Percentiles rank a stretch among this genome's conserved stretches.
These are phyloP conservation scores for Fraxinus anomala DNA, from an alignment of 257 asterid genomes.

Conservation along the genomic window DNA sequence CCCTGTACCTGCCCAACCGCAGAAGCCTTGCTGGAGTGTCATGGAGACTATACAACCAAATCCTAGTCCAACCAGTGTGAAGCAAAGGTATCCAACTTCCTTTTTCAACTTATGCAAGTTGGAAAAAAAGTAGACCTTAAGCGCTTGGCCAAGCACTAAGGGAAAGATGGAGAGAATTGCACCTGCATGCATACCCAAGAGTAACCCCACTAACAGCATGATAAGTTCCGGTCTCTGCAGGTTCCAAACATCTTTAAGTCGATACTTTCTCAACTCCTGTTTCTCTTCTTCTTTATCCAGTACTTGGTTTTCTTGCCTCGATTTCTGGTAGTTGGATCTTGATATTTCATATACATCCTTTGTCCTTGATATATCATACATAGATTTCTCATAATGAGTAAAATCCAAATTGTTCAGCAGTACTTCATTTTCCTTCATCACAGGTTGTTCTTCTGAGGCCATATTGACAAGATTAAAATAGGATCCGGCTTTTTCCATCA, in stretches of 20 bases:
- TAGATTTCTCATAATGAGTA: conserved; percentile 27
- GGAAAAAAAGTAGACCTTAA: conserved; percentile 55
- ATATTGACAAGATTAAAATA: conserved; percentile 69
- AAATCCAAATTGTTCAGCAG: conserved; percentile 30
- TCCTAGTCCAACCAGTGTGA: conserved; percentile 69
- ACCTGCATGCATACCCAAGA: conserved; percentile 68
- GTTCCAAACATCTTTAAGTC: conserved; percentile 56
- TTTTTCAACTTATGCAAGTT: conserved; percentile 41
- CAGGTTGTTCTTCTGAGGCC: conserved; percentile 59
- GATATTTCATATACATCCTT: conserved; percentile 42
- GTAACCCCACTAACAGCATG: conserved; percentile 50
- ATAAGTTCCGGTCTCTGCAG: conserved; percentile 63
- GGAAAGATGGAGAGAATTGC: conserved; percentile 84
- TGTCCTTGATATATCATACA: conserved; percentile 20
- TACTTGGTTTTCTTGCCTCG: conserved; percentile 32
- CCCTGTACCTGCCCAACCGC: conserved; percentile 81
- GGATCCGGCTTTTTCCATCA: conserved; percentile 59
- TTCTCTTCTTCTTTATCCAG: conserved; percentile 33
- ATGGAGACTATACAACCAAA: conserved; percentile 62
- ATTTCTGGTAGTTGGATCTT: conserved; percentile 37
- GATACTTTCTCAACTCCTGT: conserved; percentile 38
- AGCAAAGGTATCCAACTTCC: conserved; percentile 61
- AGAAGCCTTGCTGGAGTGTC: conserved; percentile 84
- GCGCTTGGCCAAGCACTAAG: conserved; percentile 69
- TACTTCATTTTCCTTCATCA: conserved; percentile 24